Evolutionary conservation across 306 rosid species (phyloP), one percentile per base, ranked within the genome.

Genomic region (Dicorynia guianensis): DNA sequence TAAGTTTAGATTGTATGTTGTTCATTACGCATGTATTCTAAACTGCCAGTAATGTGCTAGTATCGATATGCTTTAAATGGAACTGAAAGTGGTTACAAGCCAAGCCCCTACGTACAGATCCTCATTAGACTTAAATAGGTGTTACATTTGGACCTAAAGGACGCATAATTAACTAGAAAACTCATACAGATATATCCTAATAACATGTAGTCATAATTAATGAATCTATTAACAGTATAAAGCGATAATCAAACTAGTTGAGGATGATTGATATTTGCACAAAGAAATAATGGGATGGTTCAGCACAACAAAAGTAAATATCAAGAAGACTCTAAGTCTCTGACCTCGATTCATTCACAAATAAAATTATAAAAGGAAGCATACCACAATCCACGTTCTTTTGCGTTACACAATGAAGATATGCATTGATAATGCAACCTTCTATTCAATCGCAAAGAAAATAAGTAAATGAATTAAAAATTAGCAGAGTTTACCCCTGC

Each of bases 1-100:
- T 12, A 67, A 78, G 20, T 53, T 72, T 40, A 80, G 80, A 80
- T 71, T 71, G 47, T 11, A 52, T 30, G 17, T 48, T 30, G 40
- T 72, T 74, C 7, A 56, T 48, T 19, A 59, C 46, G 63, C 60
- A 25, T 55, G 47, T 35, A 35, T 25, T 25, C 30, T 25, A 25
- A 25, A 25, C 30, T 25, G 30, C 30, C 30, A 25, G 11, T 6
- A 5, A 47, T 40, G 43, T 18, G 43, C 75, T n/a, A 46, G 49
- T 40, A 44, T 20, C 33, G 39, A 34, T 39, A 30, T 71, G 63
- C 38, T 75, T 8, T 69, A 11, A 42, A 55, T 38, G 8, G 11
- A 74, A 14, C 67, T n/a, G 17, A 34, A 42, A 61, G 44, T 46
- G 63, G 11, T 17, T 50, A 33, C 5, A 25, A 50, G 6, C 25